Evolutionary conservation across 2,329 filamentous ascomycete species (phyloP).

Genomic region (Cladophialophora immunda): DNA sequence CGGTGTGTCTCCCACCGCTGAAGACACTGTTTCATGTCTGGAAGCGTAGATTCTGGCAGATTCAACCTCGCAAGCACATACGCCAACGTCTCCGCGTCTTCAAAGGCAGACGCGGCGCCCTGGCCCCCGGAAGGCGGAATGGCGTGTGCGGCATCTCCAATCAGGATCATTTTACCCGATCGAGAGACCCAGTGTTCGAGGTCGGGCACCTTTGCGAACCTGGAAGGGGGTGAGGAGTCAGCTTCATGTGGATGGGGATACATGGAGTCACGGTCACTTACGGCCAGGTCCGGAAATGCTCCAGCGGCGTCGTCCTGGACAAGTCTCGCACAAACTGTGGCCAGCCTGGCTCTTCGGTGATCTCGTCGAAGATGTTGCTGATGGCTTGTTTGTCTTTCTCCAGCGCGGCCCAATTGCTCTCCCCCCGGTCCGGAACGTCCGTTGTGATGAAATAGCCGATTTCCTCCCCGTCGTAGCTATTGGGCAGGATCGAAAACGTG

Average conservation of each 20-base stretch:
- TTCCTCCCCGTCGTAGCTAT: slow-evolving; percentile 12
- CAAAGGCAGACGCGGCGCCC: slow-evolving; percentile 27
- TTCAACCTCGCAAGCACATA: slow-evolving; percentile 10
- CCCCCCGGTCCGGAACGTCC: slow-evolving; percentile 11
- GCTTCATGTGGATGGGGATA: too few relatives aligned
- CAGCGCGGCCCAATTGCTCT: slow-evolving; percentile 12
- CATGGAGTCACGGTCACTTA: too few relatives aligned
- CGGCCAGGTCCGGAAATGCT: slow-evolving; percentile 16
- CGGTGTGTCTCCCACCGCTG: slow-evolving; percentile 15
- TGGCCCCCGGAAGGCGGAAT: slow-evolving; percentile 31
- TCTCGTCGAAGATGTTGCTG: slow-evolving; percentile 2
- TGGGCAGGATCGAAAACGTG: slow-evolving; percentile 16
- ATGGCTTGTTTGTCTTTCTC: slow-evolving; percentile 12
- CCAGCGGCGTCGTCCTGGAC: neutral
- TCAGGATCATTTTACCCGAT: slow-evolving; percentile 14
- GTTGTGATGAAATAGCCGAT: slow-evolving; percentile 17
- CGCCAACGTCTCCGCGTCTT: slow-evolving; percentile 28
- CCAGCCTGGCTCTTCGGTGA: slow-evolving; percentile 3
- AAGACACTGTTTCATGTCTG: neutral
- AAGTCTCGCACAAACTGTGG: slow-evolving; percentile 12
- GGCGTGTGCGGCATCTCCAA: slow-evolving; percentile 32
- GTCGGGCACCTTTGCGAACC: slow-evolving; percentile 14
- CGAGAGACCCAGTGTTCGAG: slow-evolving; percentile 6
- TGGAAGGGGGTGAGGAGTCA: too few relatives aligned
- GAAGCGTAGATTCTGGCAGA: neutral